Percentiles rank a stretch among this genome's conserved stretches.
phyloP scores from a whole-genome alignment of 495 filamentous ascomycete genomes.

The Penicillium flavigenum region DNA sequence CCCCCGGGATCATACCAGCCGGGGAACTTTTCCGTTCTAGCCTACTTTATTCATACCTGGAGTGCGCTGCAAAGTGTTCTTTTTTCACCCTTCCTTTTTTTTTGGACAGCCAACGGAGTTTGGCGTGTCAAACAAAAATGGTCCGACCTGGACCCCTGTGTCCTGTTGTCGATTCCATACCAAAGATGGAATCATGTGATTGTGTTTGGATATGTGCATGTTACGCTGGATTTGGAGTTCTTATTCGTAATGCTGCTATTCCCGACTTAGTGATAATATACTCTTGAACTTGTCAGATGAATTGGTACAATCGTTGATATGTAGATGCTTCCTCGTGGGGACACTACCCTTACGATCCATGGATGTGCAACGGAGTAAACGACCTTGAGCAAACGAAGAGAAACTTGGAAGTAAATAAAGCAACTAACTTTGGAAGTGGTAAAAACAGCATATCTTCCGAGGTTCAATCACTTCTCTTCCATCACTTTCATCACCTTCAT shows the following conservation, averaged over 20 bases:
- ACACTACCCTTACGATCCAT: background rate
- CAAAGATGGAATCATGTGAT: slow-evolving; percentile 16
- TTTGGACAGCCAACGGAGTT: slow-evolving; percentile 21
- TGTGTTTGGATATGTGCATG: slow-evolving; percentile 14
- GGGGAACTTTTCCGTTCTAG: slow-evolving; percentile 7
- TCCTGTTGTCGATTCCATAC: slow-evolving; percentile 19
- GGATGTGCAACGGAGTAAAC: background rate
- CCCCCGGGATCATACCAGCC: background rate
- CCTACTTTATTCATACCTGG: slow-evolving; percentile 8
- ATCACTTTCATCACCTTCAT: no score
- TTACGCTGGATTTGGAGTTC: slow-evolving; percentile 15
- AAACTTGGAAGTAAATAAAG: no score
- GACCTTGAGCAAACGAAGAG: no score
- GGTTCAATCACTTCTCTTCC: no score
- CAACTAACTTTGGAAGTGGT: no score
- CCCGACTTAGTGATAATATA: slow-evolving; percentile 29
- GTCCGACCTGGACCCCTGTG: slow-evolving; percentile 10
- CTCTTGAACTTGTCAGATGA: slow-evolving; percentile 12
- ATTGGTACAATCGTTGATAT: background rate
- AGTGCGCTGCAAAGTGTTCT: slow-evolving; percentile 8
- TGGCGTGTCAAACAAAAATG: slow-evolving; percentile 26
- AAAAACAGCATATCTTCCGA: no score
- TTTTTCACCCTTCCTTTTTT: slow-evolving; percentile 8
- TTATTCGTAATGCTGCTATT: slow-evolving; percentile 17
- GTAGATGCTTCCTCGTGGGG: background rate